Percentiles rank a stretch among this genome's conserved stretches.
phyloP scores from a whole-genome alignment of 2,329 filamentous ascomycete genomes.

The Aspergillus hiratsukae region DNA sequence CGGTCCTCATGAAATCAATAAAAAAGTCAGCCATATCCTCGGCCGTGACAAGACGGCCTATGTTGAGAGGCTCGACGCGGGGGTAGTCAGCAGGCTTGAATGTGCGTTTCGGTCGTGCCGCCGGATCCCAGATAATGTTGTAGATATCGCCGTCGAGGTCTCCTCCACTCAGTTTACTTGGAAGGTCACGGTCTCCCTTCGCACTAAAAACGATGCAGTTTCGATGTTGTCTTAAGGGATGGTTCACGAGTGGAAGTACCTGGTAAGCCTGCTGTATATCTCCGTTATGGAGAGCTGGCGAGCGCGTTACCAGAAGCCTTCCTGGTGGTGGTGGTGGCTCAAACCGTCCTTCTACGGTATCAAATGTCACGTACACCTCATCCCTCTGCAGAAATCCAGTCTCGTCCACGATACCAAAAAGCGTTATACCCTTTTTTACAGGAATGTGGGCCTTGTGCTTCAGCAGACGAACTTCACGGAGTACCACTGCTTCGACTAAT shows the following conservation, averaged over 20 bases:
- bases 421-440: constrained; percentile 64
- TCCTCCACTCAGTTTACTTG: constrained; percentile 73
- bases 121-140: constrained; percentile 68
- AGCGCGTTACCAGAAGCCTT: constrained; percentile 64
- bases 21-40: constrained; percentile 77
- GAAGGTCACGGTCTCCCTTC: constrained; percentile 66
- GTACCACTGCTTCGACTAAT: constrained; percentile 63
- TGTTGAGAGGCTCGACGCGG: constrained; percentile 50
- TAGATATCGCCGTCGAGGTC: constrained; percentile 82
- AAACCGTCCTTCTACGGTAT: constrained; percentile 6
- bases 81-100: constrained; percentile 68
- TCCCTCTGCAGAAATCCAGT: constrained; percentile 62
- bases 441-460: constrained; percentile 77
- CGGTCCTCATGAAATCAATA: constrained; percentile 67
- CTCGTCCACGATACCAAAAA: constrained; percentile 83
- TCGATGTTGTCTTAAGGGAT: constrained; percentile 57
- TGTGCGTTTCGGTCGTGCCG: constrained; percentile 39
- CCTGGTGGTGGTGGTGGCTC: constrained; percentile 13
- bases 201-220: constrained; percentile 80
- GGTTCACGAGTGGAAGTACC: constrained; percentile 53
- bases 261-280: constrained; percentile 67
- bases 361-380: constrained; percentile 40
- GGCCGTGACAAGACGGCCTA: constrained; percentile 56
- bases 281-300: constrained; percentile 75
- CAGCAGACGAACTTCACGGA: constrained; percentile 67